Percentiles rank a stretch among this genome's conserved stretches.
phyloP scores from a whole-genome alignment of 345 rosid genomes.

The Populus deltoides region DNA sequence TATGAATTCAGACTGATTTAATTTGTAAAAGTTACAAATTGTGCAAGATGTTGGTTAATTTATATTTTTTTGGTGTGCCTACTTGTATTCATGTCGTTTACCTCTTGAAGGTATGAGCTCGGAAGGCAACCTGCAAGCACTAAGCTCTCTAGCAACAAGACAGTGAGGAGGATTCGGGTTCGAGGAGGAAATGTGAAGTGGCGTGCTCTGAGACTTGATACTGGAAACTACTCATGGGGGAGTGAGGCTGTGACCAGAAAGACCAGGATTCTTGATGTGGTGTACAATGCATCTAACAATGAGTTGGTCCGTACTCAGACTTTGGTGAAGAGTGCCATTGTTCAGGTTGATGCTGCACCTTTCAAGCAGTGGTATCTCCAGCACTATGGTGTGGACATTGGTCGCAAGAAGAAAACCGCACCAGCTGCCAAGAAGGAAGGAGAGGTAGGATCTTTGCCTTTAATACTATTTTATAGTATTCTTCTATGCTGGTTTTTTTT shows the following conservation, averaged over 20 bases:
- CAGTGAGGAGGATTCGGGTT: slow-evolving; percentile 31
- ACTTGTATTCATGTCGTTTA: background rate
- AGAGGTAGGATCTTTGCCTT: slow-evolving; percentile 14
- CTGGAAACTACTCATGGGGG: slow-evolving; percentile 36
- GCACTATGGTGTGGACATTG: slow-evolving; percentile 31
- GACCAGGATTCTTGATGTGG: slow-evolving; percentile 33
- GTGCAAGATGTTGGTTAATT: background rate
- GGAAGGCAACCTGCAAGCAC: slow-evolving; percentile 34
- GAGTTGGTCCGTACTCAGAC: slow-evolving; percentile 34
- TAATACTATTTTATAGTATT: background rate
- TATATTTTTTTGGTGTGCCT: background rate
- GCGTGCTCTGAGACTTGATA: slow-evolving; percentile 34
- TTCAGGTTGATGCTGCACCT: slow-evolving; percentile 34
- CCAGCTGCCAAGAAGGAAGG: slow-evolving; percentile 26
- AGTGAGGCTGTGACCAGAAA: slow-evolving; percentile 33
- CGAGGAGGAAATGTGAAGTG: slow-evolving; percentile 34
- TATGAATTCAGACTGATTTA: background rate
- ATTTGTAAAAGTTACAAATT: no score
- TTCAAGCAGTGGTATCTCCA: slow-evolving; percentile 36
- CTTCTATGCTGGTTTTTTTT: background rate
- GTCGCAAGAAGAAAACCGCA: slow-evolving; percentile 28
- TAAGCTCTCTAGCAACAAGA: slow-evolving; percentile 32
- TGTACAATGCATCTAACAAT: slow-evolving; percentile 33
- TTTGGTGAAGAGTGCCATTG: slow-evolving; percentile 28
- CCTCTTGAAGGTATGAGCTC: slow-evolving; percentile 23